Evolutionary conservation across 768 basidiomycete genomes (phyloP).

Genomic region (Podaxis sp.): DNA sequence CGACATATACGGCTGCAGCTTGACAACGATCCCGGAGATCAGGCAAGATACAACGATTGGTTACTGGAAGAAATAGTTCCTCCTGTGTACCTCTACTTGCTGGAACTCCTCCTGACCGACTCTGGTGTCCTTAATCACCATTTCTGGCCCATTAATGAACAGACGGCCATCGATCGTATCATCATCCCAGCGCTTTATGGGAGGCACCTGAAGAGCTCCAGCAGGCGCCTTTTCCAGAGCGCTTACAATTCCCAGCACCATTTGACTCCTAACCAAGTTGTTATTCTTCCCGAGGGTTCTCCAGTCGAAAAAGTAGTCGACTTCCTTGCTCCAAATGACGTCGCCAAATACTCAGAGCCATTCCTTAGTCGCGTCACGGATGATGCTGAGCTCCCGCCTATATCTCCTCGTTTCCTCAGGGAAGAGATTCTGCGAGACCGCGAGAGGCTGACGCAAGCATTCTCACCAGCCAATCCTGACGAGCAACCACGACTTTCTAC

Average conservation of each 20-base stretch:
- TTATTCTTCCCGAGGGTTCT: not conserved
- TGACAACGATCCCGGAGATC: slow-evolving; percentile 21
- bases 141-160: slow-evolving; percentile 13
- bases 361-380: slow-evolving; percentile 9
- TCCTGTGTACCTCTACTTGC: slow-evolving; percentile 36
- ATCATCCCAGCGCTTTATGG: slow-evolving; percentile 9
- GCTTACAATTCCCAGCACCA: not conserved
- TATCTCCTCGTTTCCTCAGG: slow-evolving; percentile 4
- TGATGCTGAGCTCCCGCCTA: not conserved
- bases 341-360: slow-evolving; percentile 6
- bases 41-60: slow-evolving; percentile 44
- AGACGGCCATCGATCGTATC: not conserved
- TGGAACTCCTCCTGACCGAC: slow-evolving; percentile 25
- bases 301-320: not conserved
- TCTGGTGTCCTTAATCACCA: slow-evolving; percentile 8
- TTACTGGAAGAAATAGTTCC: slow-evolving; percentile 36
- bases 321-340: not conserved
- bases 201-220: not conserved
- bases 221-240: slow-evolving; percentile 5
- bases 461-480: not conserved
- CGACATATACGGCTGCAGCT: slow-evolving; percentile 39
- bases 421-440: not conserved
- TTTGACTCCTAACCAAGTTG: not conserved
- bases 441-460: not conserved
- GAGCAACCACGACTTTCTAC: not conserved